Base-by-base conservation (phyloP, 1,284 basidiomycete genomes). In the Apiotrichum siamense region DNA sequence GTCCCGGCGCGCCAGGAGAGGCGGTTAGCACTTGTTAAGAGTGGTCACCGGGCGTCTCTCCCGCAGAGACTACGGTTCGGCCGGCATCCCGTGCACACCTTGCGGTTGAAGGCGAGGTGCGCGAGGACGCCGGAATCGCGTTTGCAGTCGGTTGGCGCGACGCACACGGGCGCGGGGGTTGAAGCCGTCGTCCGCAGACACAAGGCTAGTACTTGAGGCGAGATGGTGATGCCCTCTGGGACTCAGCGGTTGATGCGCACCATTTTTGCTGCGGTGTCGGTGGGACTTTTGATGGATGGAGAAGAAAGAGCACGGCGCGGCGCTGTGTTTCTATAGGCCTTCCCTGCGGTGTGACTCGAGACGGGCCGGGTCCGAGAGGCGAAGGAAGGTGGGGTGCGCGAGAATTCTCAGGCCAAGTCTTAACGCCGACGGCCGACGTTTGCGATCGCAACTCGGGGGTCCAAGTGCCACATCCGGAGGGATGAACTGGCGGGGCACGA, bases 101-200 rank as follows among this genome's bases (percentile, higher is more conserved):
- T 25, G 50, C 61, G 55, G 62, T 63, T 65, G 61, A 65, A 60
- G 58, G 57, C 60, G 57, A 56, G 58, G 56, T 61, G 58, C 54
- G 15, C n/a, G n/a, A n/a, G n/a, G n/a, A n/a, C n/a, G n/a, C n/a
- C n/a, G n/a, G n/a, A n/a, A n/a, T n/a, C n/a, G n/a, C n/a, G n/a
- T n/a, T n/a, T n/a, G n/a, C n/a, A n/a, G n/a, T n/a, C n/a, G n/a
- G n/a, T n/a, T n/a, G n/a, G n/a, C n/a, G n/a, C n/a, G n/a, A n/a
- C n/a, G n/a, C n/a, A n/a, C n/a, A n/a, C n/a, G n/a, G n/a, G n/a
- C n/a, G n/a, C n/a, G n/a, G 27, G 9, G 4, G 25, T 41, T 17
- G 32, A 17, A 21, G 37, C 37, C 23, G 21, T 21, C 37, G 13
- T n/a, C 21, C 13, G 15, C 7, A n/a, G 42, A 32, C 31, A 13